Evolutionary conservation across 176 grass and related monocot species (phyloP).

Genomic region (Eleusine coracana): DNA sequence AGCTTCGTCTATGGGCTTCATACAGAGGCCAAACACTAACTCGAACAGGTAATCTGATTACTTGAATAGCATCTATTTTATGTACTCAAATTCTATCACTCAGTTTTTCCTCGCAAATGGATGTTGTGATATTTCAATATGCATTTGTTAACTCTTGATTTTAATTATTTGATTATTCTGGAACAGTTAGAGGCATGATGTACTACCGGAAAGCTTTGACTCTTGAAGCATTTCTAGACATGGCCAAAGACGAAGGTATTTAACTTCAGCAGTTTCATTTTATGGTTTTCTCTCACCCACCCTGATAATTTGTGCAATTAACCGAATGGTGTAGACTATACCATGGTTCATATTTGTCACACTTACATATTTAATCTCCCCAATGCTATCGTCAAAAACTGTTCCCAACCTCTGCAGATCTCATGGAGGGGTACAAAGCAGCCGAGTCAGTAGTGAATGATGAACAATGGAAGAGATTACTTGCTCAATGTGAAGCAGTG

Average conservation of each 20-base stretch:
- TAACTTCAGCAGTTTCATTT: neutral
- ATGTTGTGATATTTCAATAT: slow-evolving; percentile 12
- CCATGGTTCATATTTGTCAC: slow-evolving; percentile 20
- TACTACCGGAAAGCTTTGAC: slow-evolving; percentile 92
- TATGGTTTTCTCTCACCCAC: neutral
- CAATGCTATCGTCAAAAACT: slow-evolving; percentile 10
- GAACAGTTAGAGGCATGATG: slow-evolving; percentile 97
- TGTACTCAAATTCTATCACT: slow-evolving; percentile 12
- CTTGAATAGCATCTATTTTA: slow-evolving; percentile 24
- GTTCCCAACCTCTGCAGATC: slow-evolving; percentile 52
- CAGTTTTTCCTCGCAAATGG: neutral
- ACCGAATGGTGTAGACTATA: neutral
- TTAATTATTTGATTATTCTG: slow-evolving; percentile 38
- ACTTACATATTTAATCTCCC: slow-evolving; percentile 27
- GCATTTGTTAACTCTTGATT: slow-evolving; percentile 9
- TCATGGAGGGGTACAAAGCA: slow-evolving; percentile 96
- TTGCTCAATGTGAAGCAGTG: slow-evolving; percentile 79
- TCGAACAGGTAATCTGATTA: slow-evolving; percentile 70
- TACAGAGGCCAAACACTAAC: slow-evolving; percentile 90
- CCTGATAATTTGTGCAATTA: slow-evolving; percentile 25
- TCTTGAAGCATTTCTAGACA: slow-evolving; percentile 96
- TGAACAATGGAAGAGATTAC: slow-evolving; percentile 64
- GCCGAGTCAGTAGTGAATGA: slow-evolving; percentile 64
- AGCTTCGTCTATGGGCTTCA: slow-evolving; percentile 86
- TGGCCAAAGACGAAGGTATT: slow-evolving; percentile 85